Conservation (phyloP, 495 filamentous ascomycete genomes). For the Lepidopterella palustris region DNA sequence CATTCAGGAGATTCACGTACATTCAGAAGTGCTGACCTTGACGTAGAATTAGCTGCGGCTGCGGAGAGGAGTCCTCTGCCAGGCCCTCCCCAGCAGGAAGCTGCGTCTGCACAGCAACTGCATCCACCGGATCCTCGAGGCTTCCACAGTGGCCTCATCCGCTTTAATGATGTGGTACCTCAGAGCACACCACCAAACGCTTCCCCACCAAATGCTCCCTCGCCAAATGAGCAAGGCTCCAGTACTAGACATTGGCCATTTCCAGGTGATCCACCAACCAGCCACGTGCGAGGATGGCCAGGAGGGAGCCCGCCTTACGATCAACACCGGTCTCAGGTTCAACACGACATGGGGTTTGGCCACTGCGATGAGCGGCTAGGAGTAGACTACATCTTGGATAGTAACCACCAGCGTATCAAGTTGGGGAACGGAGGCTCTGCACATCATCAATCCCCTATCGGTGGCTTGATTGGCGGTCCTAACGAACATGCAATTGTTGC, state of each 20-base stretch:
- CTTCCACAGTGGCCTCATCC: conserved; percentile 2
- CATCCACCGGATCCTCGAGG: conserved; percentile 7
- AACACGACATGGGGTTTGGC: conserved; percentile 53
- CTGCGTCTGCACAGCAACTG: background rate
- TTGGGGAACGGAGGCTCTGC: conserved; percentile 6
- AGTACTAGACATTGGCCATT: conserved; percentile 23
- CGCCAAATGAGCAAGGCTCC: conserved; percentile 2
- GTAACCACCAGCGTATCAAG: conserved; percentile 21
- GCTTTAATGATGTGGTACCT: background rate
- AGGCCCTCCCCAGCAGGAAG: conserved; percentile 1
- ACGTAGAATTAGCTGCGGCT: conserved; percentile 28
- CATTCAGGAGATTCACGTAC: background rate
- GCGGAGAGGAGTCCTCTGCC: conserved; percentile 24
- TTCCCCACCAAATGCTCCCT: conserved; percentile 5
- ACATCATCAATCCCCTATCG: conserved; percentile 20
- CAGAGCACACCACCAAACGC: conserved; percentile 5
- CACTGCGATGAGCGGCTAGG: conserved; percentile 45
- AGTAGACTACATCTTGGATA: conserved; percentile 61
- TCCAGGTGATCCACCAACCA: conserved; percentile 24
- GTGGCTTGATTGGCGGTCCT: conserved; percentile 29
- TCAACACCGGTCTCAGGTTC: conserved; percentile 41
- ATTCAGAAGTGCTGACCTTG: conserved; percentile 5
- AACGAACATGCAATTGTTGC: conserved; percentile 30
- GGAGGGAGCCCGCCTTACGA: conserved; percentile 27
- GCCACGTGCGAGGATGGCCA: conserved; percentile 25